A percentile compares a stretch with the other conserved stretches of the same genome.
Evolutionary conservation across 306 rosid species (phyloP).

Genomic region (Prunus armeniaca): DNA sequence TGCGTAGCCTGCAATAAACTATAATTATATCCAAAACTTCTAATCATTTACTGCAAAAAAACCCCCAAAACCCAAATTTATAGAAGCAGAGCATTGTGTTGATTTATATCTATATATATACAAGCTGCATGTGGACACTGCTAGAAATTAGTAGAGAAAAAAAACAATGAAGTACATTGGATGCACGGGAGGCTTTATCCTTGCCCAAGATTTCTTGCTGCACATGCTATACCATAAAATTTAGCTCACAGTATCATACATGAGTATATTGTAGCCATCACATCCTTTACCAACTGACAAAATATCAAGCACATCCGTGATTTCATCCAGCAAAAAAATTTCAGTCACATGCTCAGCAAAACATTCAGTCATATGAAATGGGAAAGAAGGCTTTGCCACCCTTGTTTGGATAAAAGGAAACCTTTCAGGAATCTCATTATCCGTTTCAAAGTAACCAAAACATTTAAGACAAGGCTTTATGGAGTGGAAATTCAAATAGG

Average conservation of each 20-base stretch:
- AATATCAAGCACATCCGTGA: slow-evolving; percentile 2
- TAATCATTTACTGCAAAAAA: too few species aligned
- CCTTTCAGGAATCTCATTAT: too few species aligned
- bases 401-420: too few species aligned
- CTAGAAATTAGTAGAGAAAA: neutral
- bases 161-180: neutral
- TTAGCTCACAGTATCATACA: neutral
- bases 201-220: neutral
- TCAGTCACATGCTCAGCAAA: neutral
- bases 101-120: neutral
- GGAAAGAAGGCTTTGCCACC: too few species aligned
- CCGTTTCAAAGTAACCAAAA: neutral
- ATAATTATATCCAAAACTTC: neutral
- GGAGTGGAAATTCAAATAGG: neutral
- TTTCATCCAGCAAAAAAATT: neutral
- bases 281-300: slow-evolving; percentile 6
- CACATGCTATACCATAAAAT: neutral
- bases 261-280: neutral
- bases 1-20: neutral
- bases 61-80: neutral
- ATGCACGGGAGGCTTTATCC: neutral
- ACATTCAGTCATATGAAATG: neutral
- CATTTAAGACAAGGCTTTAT: neutral
- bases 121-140: neutral
- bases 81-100: neutral